A percentile compares a stretch with the other conserved stretches of the same genome.
Conservation (phyloP, 352 stramenopile species). For the Phytopythium kandeliae region DNA sequence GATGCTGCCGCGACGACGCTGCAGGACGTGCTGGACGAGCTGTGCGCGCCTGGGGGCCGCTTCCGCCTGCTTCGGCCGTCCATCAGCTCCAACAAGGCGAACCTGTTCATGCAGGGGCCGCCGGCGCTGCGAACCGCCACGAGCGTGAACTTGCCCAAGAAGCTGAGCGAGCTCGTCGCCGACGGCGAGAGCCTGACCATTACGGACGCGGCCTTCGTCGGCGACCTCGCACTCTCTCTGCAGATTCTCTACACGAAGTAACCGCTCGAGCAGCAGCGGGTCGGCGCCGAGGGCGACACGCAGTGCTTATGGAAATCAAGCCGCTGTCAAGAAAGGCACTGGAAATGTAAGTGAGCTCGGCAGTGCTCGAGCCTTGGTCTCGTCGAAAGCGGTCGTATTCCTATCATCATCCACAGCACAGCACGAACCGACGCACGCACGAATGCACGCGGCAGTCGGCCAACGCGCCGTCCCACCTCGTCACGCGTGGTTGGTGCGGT, state of each 20-base stretch:
- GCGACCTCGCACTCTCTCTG: constrained; percentile 66
- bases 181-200: constrained; percentile 90
- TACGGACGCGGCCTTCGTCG: constrained; percentile 92
- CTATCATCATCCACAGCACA: constrained; percentile 1
- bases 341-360: background rate
- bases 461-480: background rate
- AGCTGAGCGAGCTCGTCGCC: constrained; percentile 83
- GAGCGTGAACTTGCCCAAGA: constrained; percentile 88
- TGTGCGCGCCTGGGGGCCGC: constrained; percentile 31
- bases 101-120: constrained; percentile 80
- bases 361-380: background rate
- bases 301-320: background rate
- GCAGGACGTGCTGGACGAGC: constrained; percentile 56
- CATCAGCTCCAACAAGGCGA: constrained; percentile 53
- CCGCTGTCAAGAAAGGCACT: too few relatives aligned
- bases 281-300: background rate
- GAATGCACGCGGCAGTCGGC: too few relatives aligned
- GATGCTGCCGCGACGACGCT: constrained; percentile 46
- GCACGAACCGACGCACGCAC: too few relatives aligned
- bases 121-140: constrained; percentile 86
- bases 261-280: background rate
- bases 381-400: background rate
- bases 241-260: constrained; percentile 44
- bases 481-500: constrained; percentile 37
- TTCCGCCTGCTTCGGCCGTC: constrained; percentile 70